Conservation (phyloP, 441 rosid genomes). For the Erysimum pusillum region DNA sequence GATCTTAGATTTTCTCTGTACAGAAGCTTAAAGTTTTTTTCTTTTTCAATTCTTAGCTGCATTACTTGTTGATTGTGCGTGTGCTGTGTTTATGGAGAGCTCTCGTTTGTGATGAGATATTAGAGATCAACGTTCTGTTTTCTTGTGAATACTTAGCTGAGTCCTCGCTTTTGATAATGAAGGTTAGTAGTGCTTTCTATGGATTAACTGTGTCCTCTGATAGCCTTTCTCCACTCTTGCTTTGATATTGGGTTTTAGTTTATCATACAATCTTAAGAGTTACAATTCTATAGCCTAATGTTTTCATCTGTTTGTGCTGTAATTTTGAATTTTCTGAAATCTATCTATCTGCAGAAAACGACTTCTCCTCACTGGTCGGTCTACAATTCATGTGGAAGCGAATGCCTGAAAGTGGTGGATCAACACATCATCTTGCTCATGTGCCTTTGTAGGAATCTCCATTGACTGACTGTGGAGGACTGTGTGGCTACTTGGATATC, state of each 20-base stretch:
- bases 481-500: conserved; percentile 87
- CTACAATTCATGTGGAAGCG: conserved; percentile 92
- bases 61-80: not conserved
- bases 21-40: not conserved
- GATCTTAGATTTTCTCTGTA: not conserved
- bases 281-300: conserved; percentile 3
- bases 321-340: conserved; percentile 38
- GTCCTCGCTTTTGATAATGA: conserved; percentile 87
- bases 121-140: not conserved
- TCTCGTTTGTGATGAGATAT: not conserved
- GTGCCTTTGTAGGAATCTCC: conserved; percentile 97
- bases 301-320: conserved; percentile 13
- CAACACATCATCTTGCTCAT: conserved; percentile 83
- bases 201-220: not conserved
- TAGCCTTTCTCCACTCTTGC: not conserved
- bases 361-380: conserved; percentile 93
- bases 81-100: not conserved
- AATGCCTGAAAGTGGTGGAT: conserved; percentile 65
- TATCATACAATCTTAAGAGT: not conserved
- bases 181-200: conserved; percentile 53
- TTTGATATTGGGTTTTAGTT: conserved; percentile 3
- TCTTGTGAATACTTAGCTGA: not conserved
- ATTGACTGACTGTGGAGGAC: conserved; percentile 90
- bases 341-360: conserved; percentile 71
- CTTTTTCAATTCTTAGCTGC: not conserved